Base-by-base conservation (phyloP, 805 yeast genomes). In the Tetrapisispora nanseiensis region DNA sequence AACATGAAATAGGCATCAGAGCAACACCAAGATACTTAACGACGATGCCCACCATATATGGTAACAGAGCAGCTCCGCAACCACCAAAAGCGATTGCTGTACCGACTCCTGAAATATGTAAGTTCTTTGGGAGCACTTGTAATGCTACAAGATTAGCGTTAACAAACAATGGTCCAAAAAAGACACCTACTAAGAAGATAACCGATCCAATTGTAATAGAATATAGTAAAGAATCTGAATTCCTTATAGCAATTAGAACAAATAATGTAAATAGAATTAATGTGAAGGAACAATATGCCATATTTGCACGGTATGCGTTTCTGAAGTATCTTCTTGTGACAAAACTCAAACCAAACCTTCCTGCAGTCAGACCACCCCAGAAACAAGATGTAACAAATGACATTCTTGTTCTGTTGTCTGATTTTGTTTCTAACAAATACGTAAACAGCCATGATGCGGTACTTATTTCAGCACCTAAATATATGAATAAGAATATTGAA, bases 81-180 rank as follows among this genome's bases (percentile, higher is more conserved):
- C 92, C 89, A 6, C 94, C 95, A 46, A 84, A 56, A 0, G 92
- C 87, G 43, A 87, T 78, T 18, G 82, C 75, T 41, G 82, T 67
- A 0, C 95, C 89, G 8, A 86, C 71, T 1, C 86, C 89, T 15
- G 76, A 62, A 9, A 82, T 74, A 41, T 82, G 82, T 40, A 72
- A 62, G 32, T 68, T 69, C 22, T 64, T 60, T 0, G 95, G 95
- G 33, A 86, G 57, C 2, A 77, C 64, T 42, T 77, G 75, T 36
- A 82, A 60, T 1, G 86, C 70, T 9, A 80, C 72, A 12, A 82
- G 74, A 39, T 82, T 76, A 0, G 83, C 75, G 6, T 89, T 78
- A 1, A 94, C 87, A 59, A 79, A 82, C 28, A 76, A 63, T 1
- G 89, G 89, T 0, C 89, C 90, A 30, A 78, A 71, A 50, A 72